phyloP scores from a whole-genome alignment of 1,284 basidiomycete genomes.

The Heterobasidion irregulare region DNA sequence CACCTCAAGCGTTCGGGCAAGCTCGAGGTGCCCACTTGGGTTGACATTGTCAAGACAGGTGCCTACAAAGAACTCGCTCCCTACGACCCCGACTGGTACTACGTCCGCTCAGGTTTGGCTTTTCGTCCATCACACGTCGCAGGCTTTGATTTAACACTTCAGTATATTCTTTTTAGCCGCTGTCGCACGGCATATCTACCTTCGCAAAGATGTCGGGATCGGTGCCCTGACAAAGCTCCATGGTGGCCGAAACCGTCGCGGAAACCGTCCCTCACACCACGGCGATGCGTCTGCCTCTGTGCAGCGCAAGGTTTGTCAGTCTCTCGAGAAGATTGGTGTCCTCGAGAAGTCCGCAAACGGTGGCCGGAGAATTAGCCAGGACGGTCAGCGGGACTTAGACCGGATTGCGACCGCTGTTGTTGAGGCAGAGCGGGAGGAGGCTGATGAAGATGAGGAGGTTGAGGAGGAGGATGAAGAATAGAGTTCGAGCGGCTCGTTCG shows the following conservation, averaged over 20 bases:
- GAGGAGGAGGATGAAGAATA: constrained; percentile 65
- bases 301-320: constrained; percentile 90
- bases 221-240: constrained; percentile 96
- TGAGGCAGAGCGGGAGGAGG: constrained; percentile 80
- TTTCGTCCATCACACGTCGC: background rate
- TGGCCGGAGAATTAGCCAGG: constrained; percentile 93
- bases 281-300: constrained; percentile 80
- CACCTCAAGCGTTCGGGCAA: constrained; percentile 96
- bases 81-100: constrained; percentile 99
- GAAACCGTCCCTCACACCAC: constrained; percentile 95
- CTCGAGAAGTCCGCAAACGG: constrained; percentile 92
- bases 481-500: background rate
- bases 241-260: constrained; percentile 92
- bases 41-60: constrained; percentile 98
- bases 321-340: constrained; percentile 98
- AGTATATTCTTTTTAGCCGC: constrained; percentile 52
- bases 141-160: background rate
- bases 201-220: constrained; percentile 97
- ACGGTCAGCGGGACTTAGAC: constrained; percentile 96
- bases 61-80: constrained; percentile 97
- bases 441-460: constrained; percentile 82
- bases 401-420: constrained; percentile 97
- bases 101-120: constrained; percentile 86
- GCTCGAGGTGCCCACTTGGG: constrained; percentile 98
- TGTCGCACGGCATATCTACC: constrained; percentile 98